These are phyloP conservation scores for Spongispora temasekensis DNA, from an alignment of 1,284 basidiomycete species.

Conservation along the genomic window DNA sequence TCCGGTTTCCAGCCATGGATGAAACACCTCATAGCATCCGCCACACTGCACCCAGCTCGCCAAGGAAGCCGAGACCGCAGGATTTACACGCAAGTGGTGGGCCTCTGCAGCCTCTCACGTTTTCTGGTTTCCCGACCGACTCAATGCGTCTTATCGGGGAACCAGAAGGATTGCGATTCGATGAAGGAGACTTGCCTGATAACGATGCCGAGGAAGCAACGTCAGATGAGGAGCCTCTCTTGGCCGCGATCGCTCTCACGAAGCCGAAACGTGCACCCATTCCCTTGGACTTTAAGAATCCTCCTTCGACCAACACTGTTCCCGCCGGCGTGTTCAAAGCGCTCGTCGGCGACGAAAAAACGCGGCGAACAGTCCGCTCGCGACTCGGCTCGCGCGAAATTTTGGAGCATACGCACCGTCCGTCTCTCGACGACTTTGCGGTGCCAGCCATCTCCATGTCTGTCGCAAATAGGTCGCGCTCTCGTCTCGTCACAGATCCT, in stretches of 20 bases:
- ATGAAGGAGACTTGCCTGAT: conserved; percentile 17
- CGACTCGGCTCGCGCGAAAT: conserved; percentile 65
- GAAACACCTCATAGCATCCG: conserved; percentile 53
- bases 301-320: conserved; percentile 70
- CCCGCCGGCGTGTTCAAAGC: conserved; percentile 84
- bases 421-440: conserved; percentile 73
- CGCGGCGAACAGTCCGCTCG: conserved; percentile 69
- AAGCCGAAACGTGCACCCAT: conserved; percentile 72
- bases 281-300: conserved; percentile 78
- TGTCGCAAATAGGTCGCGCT: conserved; percentile 47
- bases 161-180: conserved; percentile 14
- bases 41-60: conserved; percentile 47
- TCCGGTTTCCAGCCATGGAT: conserved; percentile 65
- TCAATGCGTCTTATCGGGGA: conserved; percentile 27
- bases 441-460: conserved; percentile 64
- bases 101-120: conserved; percentile 61
- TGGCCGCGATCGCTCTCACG: conserved; percentile 37
- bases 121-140: conserved; percentile 51
- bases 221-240: conserved; percentile 34
- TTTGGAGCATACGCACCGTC: conserved; percentile 61
- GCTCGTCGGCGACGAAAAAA: conserved; percentile 64
- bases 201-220: conserved; percentile 22
- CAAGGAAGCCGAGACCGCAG: conserved; percentile 26
- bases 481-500: conserved; percentile 58
- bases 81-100: conserved; percentile 35